Conservation (phyloP, 331 rosid species). For the Stylosanthes scabra region DNA sequence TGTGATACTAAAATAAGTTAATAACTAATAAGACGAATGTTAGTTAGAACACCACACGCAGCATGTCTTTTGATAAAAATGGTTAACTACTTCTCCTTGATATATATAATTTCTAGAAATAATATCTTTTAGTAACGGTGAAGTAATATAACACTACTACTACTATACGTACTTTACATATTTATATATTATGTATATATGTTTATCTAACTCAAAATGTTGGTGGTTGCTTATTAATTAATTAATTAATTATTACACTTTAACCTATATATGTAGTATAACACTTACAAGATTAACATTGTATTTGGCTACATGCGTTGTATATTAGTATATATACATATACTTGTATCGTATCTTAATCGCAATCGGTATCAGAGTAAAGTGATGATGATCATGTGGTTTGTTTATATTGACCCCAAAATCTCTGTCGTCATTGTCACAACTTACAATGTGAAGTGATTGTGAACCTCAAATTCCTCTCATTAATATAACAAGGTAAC, state of each 20-base stretch:
- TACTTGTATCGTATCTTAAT: neutral
- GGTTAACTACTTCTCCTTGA: too few species aligned
- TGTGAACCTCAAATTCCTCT: slow-evolving; percentile 10
- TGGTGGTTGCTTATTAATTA: neutral
- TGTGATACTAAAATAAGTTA: neutral
- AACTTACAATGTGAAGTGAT: neutral
- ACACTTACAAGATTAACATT: neutral
- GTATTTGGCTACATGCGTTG: neutral
- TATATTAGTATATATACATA: neutral
- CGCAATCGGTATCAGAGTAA: neutral
- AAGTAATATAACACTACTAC: neutral
- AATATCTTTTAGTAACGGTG: too few species aligned
- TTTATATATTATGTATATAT: too few species aligned
- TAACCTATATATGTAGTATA: too few species aligned
- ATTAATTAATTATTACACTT: too few species aligned
- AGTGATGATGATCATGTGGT: neutral
- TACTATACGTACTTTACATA: too few species aligned
- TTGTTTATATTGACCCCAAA: neutral
- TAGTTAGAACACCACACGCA: neutral
- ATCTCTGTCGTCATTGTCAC: neutral
- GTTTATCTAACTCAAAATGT: too few species aligned
- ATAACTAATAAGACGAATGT: neutral
- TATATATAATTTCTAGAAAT: neutral
- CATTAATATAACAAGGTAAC: slow-evolving; percentile 28
- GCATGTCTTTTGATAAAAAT: too few species aligned